A percentile compares a stretch with the other conserved stretches of the same genome.
These are phyloP conservation scores for Bruguiera hainesii DNA, from an alignment of 441 rosid species.

Conservation along the genomic window DNA sequence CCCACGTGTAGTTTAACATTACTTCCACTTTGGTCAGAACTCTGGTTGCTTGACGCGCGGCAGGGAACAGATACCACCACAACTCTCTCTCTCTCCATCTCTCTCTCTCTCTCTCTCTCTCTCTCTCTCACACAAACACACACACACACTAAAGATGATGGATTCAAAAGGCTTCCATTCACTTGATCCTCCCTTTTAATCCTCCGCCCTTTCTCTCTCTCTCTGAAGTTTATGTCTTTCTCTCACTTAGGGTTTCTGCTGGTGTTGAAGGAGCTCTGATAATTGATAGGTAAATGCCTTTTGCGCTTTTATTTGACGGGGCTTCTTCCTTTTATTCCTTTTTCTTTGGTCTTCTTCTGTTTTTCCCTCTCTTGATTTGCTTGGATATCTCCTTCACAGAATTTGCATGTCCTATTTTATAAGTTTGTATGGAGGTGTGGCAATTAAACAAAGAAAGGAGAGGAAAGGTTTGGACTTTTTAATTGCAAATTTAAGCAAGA, in stretches of 20 bases:
- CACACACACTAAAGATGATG: not conserved
- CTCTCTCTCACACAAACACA: not conserved
- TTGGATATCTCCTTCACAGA: no score
- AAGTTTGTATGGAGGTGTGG: slow-evolving; percentile 12
- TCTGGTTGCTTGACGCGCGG: slow-evolving; percentile 25
- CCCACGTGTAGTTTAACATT: slow-evolving; percentile 26
- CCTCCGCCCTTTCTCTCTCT: not conserved
- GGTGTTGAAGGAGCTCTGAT: slow-evolving; percentile 1
- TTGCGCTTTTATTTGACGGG: not conserved
- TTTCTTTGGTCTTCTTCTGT: not conserved
- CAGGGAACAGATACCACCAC: slow-evolving; percentile 15
- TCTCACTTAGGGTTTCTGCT: slow-evolving; percentile 29
- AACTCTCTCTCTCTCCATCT: slow-evolving; percentile 9
- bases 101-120: not conserved
- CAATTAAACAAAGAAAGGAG: not conserved
- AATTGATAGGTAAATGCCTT: slow-evolving; percentile 20
- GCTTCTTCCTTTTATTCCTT: not conserved
- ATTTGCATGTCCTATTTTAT: not conserved
- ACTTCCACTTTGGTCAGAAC: slow-evolving; percentile 10
- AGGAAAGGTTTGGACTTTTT: not conserved
- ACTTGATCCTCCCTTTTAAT: slow-evolving; percentile 23
- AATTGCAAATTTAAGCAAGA: not conserved
- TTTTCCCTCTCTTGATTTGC: no score
- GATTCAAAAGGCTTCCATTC: slow-evolving; percentile 20
- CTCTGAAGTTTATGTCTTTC: not conserved